Base-by-base conservation (phyloP, 1,284 basidiomycete species). In the Cutaneotrichosporon sp. region DNA sequence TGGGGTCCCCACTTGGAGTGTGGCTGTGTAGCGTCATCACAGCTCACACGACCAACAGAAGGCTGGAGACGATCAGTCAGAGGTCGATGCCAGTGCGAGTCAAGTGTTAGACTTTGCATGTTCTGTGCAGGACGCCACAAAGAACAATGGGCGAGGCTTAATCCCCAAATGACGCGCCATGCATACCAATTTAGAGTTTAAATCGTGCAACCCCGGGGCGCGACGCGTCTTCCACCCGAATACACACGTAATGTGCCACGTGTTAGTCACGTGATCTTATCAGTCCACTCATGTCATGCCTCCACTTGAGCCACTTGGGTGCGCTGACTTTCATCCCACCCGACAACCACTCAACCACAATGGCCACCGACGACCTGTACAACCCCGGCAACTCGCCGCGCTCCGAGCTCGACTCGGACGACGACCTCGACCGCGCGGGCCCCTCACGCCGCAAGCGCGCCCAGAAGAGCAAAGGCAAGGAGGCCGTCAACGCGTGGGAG, bases 401-500 rank as follows among this genome's bases (percentile, higher is more conserved):
- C 16, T 64, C 62, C 1, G 62, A 54, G 1, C 42, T 64, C n/a
- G 66, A 65, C 62, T 62, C 59, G 7, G 66, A 65, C 49, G 66
- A 67, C 45, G 66, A 67, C 55, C 62, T 67, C 46, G 66, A 65
- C 50, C 61, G 16, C 66, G 71, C 42, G 62, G 73, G 57, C 58
- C 63, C 66, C 14, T 49, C 46, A 45, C 61, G 55, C 27, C 47
- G 57, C 27, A 58, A 57, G 52, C 46, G 59, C 54, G 51, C 59
- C 58, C 33, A 25, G 1, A 65, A 66, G 45, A 66, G 63, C n/a
- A 70, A 72, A 54, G 63, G 60, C 14, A 70, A 72, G 45, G 68
- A 67, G 27, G 29, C 22, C 6, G 74, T 75, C 16, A 95, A 95
- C 72, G 92, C 93, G 31, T 98, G 95, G 95, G 95, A 98, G 78